These are phyloP conservation scores for Botrytis deweyae DNA, from an alignment of 2,329 filamentous ascomycete genomes.

Conservation along the genomic window DNA sequence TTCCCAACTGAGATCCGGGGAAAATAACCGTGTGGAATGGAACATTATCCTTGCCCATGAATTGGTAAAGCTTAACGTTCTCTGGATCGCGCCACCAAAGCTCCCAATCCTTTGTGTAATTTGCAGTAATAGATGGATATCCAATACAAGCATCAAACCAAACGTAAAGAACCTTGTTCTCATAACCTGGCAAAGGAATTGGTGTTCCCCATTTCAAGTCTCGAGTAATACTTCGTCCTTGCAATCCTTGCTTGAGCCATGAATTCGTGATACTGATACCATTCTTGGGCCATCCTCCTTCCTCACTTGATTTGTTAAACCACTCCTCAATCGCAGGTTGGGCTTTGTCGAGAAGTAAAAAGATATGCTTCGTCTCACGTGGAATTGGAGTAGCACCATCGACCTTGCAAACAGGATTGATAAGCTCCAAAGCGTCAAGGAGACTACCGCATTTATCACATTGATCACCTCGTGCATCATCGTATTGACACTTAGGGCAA, in stretches of 20 bases:
- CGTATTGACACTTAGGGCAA: slow-evolving; percentile 71
- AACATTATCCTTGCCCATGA: slow-evolving; percentile 88
- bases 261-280: slow-evolving; percentile 73
- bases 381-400: slow-evolving; percentile 79
- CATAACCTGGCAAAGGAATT: slow-evolving; percentile 58
- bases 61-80: slow-evolving; percentile 85
- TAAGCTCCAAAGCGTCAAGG: slow-evolving; percentile 61
- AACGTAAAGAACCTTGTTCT: slow-evolving; percentile 84
- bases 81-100: slow-evolving; percentile 93
- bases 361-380: slow-evolving; percentile 85
- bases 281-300: slow-evolving; percentile 76
- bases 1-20: slow-evolving; percentile 82
- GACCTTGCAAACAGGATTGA: slow-evolving; percentile 88
- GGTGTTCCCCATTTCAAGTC: slow-evolving; percentile 82
- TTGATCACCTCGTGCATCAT: slow-evolving; percentile 71
- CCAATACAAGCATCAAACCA: slow-evolving; percentile 87
- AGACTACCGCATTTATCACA: slow-evolving; percentile 70
- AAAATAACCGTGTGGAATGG: slow-evolving; percentile 88
- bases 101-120: slow-evolving; percentile 86
- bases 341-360: slow-evolving; percentile 81
- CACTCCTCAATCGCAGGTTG: slow-evolving; percentile 75
- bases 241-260: slow-evolving; percentile 81
- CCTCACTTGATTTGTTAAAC: slow-evolving; percentile 69
- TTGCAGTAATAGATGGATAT: slow-evolving; percentile 92
- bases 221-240: slow-evolving; percentile 84